Base-by-base conservation (phyloP, 768 basidiomycete genomes). In the Mycena crocata region DNA sequence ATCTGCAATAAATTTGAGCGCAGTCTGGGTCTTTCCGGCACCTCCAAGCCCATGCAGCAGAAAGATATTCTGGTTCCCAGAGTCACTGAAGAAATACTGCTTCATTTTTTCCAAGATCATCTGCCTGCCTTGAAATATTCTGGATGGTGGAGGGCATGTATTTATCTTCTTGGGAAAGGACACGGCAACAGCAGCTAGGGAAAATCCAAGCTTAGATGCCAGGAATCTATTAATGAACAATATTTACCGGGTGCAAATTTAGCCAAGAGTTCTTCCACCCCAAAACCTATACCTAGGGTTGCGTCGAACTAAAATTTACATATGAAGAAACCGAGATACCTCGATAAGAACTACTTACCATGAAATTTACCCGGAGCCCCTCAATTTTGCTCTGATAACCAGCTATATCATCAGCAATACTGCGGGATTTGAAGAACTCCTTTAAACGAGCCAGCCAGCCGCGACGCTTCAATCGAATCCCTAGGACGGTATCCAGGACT, bases 61-160 rank as follows among this genome's bases (percentile, higher is more conserved):
- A 28, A 14, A 58, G 17, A 48, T 37, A 10, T 48, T 23, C 21
- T 48, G 57, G 3, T 35, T 26, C 1, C 34, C 31, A 3, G 14
- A 10, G 14, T 19, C 24, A 4, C n/a, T 1, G 2, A 7, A 26
- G 51, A 63, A 63, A 21, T 10, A 55, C 0, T 32, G 21, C 6
- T 52, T 28, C 50, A 63, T 51, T 37, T 63, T 19, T 3, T 52
- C 40, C 17, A 63, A 52, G 19, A 63, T 55, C 26, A 3, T 21
- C 26, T 51, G 9, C 34, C 61, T 30, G 10, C 61, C 61, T 19
- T 62, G 49, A 31, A 62, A 63, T 3, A 42, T 42, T 35, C 34
- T 7, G 5, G 62, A 55, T 17, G 62, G 62, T 35, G 42, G 51
- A 37, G 62, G 62, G n/a, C 52, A 63, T 14, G 24, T 34, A 24